Evolutionary conservation across 305 asterid species (phyloP).

Genomic region (Rubia tinctorum): DNA sequence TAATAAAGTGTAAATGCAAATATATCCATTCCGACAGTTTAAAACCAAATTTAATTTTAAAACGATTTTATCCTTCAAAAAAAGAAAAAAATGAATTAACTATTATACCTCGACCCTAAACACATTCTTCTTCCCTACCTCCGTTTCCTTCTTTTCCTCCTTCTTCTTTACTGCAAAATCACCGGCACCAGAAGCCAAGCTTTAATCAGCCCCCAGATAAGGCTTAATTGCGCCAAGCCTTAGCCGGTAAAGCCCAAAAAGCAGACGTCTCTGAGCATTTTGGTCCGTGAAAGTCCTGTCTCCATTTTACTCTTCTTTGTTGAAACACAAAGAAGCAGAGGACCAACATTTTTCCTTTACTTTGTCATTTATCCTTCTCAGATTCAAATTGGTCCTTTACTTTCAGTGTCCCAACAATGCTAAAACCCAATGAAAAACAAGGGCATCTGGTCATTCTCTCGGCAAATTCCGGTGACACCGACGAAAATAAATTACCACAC

Average conservation of each 20-base stretch:
- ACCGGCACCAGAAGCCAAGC: not conserved
- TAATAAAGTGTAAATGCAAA: too few species aligned
- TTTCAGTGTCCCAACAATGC: too few species aligned
- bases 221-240: not conserved
- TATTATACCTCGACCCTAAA: too few species aligned
- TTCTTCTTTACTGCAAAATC: not conserved
- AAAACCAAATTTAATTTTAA: too few species aligned
- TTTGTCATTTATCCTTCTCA: too few species aligned
- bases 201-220: not conserved
- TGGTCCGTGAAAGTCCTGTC: not conserved
- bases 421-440: too few species aligned
- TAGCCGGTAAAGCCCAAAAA: not conserved
- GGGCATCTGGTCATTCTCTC: not conserved
- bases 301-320: not conserved
- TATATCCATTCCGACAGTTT: too few species aligned
- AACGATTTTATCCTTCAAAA: too few species aligned
- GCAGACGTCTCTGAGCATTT: not conserved
- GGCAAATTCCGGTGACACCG: not conserved
- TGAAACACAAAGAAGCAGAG: not conserved
- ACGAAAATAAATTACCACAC: slow-evolving; percentile 13
- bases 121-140: too few species aligned
- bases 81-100: too few species aligned
- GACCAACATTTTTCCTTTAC: not conserved
- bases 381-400: too few species aligned
- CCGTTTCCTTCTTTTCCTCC: too few species aligned